These are phyloP conservation scores for Fulvia fulva DNA, from an alignment of 2,329 filamentous ascomycete genomes.

Conservation along the genomic window DNA sequence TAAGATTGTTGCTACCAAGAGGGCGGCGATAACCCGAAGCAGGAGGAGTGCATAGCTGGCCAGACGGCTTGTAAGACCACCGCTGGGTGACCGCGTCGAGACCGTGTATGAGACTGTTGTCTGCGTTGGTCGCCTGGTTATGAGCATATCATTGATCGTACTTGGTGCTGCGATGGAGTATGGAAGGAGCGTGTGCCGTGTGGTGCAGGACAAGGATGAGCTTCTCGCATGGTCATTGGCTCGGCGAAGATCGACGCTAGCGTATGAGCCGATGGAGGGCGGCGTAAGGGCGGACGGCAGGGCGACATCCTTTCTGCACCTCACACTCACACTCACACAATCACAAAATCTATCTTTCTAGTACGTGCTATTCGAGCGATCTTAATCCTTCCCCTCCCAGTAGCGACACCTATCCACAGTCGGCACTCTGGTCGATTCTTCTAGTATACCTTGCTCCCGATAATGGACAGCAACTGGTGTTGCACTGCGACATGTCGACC, in stretches of 20 bases:
- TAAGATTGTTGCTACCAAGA: conserved; percentile 35
- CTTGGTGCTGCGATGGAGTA: neutral
- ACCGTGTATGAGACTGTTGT: conserved; percentile 92
- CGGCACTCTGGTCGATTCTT: no score
- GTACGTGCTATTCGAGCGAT: no score
- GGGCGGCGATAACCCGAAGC: conserved; percentile 43
- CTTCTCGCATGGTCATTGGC: conserved; percentile 4
- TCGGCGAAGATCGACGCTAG: neutral
- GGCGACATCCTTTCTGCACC: neutral
- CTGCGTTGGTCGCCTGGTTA: conserved; percentile 51
- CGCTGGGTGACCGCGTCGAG: conserved; percentile 64
- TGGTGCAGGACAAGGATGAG: neutral
- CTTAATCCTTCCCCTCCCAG: no score
- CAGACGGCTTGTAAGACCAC: conserved; percentile 44
- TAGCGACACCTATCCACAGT: no score
- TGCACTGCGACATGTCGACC: neutral
- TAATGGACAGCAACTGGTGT: neutral
- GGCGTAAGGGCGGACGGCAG: no score
- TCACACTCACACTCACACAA: no score
- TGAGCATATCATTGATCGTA: conserved; percentile 26
- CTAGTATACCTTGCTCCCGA: no score
- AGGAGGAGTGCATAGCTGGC: conserved; percentile 38
- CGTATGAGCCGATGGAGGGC: neutral
- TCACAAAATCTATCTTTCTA: no score
- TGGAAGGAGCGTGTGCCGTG: neutral